Evolutionary conservation across 2,329 filamentous ascomycete genomes (phyloP).

Genomic region (Thermomyces lanuginosus): DNA sequence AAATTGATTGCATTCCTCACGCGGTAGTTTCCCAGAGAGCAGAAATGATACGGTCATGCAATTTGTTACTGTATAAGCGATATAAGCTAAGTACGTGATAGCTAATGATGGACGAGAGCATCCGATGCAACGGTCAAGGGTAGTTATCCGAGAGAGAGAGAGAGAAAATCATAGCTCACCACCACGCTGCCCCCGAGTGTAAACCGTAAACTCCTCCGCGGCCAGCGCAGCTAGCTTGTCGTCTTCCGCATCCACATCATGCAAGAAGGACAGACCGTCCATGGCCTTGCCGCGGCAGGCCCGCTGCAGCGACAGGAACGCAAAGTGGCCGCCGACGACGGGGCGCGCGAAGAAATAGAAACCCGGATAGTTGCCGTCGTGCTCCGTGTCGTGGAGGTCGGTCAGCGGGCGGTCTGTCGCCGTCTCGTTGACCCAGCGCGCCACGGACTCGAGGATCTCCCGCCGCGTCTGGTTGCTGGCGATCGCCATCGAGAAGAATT

Average conservation of each 20-base stretch:
- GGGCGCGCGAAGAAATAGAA: conserved; percentile 65
- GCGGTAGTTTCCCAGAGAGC: too few relatives aligned
- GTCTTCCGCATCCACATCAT: conserved; percentile 15
- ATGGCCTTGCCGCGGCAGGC: conserved; percentile 57
- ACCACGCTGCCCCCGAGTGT: conserved; percentile 3
- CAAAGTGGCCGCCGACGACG: conserved; percentile 74
- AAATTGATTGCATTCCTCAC: too few relatives aligned
- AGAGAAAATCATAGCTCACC: conserved; percentile 5
- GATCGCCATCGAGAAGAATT: conserved; percentile 74
- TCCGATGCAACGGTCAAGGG: too few relatives aligned
- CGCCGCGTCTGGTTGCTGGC: conserved; percentile 50
- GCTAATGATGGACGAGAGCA: not conserved
- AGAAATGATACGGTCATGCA: too few relatives aligned
- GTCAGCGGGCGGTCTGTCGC: conserved; percentile 59
- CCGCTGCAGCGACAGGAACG: conserved; percentile 63
- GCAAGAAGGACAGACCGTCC: conserved; percentile 37
- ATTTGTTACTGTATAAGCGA: not conserved
- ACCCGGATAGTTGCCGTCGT: conserved; percentile 55
- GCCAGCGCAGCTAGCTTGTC: conserved; percentile 13
- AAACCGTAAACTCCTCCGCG: conserved; percentile 8
- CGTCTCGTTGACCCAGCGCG: conserved; percentile 72
- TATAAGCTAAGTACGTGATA: not conserved
- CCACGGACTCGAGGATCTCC: conserved; percentile 58
- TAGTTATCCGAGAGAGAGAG: too few relatives aligned
- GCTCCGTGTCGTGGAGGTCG: conserved; percentile 70